Conservation (phyloP, 805 yeast species). For the Kodamaea restingae region DNA sequence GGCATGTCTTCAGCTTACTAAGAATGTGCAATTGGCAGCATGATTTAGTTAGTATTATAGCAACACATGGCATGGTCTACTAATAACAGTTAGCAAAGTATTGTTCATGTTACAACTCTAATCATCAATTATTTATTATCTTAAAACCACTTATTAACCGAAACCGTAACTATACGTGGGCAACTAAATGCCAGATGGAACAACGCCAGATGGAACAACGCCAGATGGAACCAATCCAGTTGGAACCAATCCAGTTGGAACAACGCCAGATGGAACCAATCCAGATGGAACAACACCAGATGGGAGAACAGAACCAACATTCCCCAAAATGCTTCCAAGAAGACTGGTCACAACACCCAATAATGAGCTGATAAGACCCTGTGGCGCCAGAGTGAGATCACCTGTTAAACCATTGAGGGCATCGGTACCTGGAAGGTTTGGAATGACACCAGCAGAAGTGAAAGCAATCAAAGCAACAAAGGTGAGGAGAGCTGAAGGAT, state of each 20-base stretch:
- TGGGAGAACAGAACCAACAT: not conserved
- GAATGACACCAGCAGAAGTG: constrained; percentile 1
- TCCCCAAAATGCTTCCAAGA: not conserved
- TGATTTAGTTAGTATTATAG: too few species aligned
- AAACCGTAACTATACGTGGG: too few species aligned
- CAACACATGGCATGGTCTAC: too few species aligned
- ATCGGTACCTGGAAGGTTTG: not conserved
- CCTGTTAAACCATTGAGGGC: not conserved
- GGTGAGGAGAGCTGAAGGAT: constrained; percentile 1
- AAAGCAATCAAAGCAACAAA: not conserved
- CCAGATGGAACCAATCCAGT: constrained; percentile 2
- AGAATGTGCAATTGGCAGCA: too few species aligned
- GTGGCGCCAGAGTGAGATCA: not conserved
- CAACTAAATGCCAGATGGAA: constrained; percentile 4
- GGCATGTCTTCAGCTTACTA: too few species aligned
- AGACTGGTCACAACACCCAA: not conserved
- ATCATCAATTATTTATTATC: too few species aligned
- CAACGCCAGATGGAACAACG: constrained; percentile 1
- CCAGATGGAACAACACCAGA: constrained; percentile 1
- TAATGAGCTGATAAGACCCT: not conserved
- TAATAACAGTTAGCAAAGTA: too few species aligned
- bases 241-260: constrained; percentile 2
- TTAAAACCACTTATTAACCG: too few species aligned
- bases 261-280: constrained; percentile 1
- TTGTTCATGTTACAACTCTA: too few species aligned